Evolutionary conservation across 768 basidiomycete genomes (phyloP).

Genomic region (Chalciporus chontae): DNA sequence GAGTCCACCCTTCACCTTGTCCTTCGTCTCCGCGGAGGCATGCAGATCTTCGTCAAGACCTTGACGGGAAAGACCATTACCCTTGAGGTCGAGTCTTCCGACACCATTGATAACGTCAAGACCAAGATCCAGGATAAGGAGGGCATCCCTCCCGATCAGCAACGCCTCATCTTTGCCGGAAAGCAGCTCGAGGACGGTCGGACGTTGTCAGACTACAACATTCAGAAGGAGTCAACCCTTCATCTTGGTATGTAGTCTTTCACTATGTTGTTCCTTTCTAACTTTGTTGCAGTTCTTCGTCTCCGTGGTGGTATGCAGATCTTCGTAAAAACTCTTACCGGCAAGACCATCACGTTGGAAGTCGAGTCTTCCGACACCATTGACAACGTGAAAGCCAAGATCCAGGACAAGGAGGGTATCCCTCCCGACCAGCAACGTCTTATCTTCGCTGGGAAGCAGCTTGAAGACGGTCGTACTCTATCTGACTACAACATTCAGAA

Average conservation of each 20-base stretch:
- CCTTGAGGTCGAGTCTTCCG: slow-evolving; percentile 83
- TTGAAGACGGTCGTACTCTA: slow-evolving; percentile 91
- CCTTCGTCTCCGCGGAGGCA: slow-evolving; percentile 87
- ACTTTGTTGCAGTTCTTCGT: slow-evolving; percentile 52
- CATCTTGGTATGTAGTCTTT: slow-evolving; percentile 27
- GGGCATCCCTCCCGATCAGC: slow-evolving; percentile 84
- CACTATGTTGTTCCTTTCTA: not conserved
- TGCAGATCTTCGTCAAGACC: slow-evolving; percentile 83
- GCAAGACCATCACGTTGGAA: slow-evolving; percentile 91
- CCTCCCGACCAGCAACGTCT: slow-evolving; percentile 84
- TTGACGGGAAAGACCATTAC: slow-evolving; percentile 90
- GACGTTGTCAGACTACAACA: slow-evolving; percentile 87
- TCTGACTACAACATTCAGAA: slow-evolving; percentile 83
- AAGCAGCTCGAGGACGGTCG: slow-evolving; percentile 92
- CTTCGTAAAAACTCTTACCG: slow-evolving; percentile 84
- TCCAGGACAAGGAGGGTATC: slow-evolving; percentile 81
- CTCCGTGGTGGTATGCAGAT: slow-evolving; percentile 91
- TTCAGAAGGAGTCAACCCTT: slow-evolving; percentile 86
- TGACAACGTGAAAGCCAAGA: slow-evolving; percentile 84
- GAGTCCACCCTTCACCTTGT: slow-evolving; percentile 88
- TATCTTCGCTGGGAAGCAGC: slow-evolving; percentile 91
- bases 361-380: slow-evolving; percentile 93
- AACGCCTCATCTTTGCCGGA: slow-evolving; percentile 88
- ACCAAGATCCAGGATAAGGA: slow-evolving; percentile 95
- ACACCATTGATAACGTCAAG: slow-evolving; percentile 86